phyloP scores from a whole-genome alignment of 495 filamentous ascomycete genomes.

The Neurospora africana region DNA sequence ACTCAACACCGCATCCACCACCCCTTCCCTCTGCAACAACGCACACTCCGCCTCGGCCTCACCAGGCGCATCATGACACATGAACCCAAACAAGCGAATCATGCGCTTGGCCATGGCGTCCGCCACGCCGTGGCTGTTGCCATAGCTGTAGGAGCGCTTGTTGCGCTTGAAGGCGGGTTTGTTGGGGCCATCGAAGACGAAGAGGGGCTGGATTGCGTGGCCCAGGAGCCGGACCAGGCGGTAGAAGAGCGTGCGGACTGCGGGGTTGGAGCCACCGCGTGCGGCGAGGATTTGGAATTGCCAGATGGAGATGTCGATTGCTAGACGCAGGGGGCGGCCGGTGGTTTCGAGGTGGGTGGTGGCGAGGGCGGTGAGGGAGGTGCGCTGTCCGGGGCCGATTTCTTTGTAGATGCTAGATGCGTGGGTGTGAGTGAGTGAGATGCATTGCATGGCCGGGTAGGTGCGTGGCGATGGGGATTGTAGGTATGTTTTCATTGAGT shows the following conservation, averaged over 20 bases:
- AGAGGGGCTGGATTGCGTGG: slow-evolving; percentile 74
- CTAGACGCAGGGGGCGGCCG: slow-evolving; percentile 67
- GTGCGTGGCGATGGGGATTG: not conserved
- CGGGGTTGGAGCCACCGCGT: slow-evolving; percentile 78
- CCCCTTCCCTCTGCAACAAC: slow-evolving; percentile 64
- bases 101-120: slow-evolving; percentile 64
- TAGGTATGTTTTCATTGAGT: too few species aligned
- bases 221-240: slow-evolving; percentile 75
- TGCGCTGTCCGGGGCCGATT: slow-evolving; percentile 68
- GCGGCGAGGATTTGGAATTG: slow-evolving; percentile 86
- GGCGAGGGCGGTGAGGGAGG: slow-evolving; percentile 76
- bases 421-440: not conserved
- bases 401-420: slow-evolving; percentile 80
- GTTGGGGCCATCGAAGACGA: slow-evolving; percentile 88
- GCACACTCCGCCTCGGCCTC: slow-evolving; percentile 98
- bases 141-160: slow-evolving; percentile 40
- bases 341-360: slow-evolving; percentile 60
- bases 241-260: slow-evolving; percentile 86
- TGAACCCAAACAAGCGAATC: slow-evolving; percentile 76
- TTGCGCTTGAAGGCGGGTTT: slow-evolving; percentile 90
- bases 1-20: slow-evolving; percentile 92
- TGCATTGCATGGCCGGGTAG: not conserved
- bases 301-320: slow-evolving; percentile 96
- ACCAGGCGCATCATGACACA: slow-evolving; percentile 77
- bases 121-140: slow-evolving; percentile 30